A percentile compares a stretch with the other conserved stretches of the same genome.
phyloP scores from a whole-genome alignment of 1,139 yeast genomes.

The Saccharomycopsis crataegensis region DNA sequence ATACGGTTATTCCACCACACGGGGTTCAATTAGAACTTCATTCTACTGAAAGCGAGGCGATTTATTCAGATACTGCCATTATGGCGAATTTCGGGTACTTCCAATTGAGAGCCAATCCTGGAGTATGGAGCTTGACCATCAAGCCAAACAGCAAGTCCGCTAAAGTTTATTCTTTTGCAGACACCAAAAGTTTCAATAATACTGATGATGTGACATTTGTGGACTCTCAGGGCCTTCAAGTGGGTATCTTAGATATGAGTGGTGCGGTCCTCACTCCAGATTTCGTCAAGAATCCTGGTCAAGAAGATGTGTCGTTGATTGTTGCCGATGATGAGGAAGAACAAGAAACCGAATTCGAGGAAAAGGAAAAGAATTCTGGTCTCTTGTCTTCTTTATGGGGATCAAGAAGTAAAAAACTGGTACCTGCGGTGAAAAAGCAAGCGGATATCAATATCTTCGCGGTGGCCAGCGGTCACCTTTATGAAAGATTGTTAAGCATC shows the following conservation, averaged over 20 bases:
- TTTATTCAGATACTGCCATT: slow-evolving; percentile 48
- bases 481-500: slow-evolving; percentile 64
- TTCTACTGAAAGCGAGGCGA: not conserved
- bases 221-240: slow-evolving; percentile 5
- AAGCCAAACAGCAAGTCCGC: slow-evolving; percentile 35
- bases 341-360: slow-evolving; percentile 14
- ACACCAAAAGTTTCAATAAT: slow-evolving; percentile 25
- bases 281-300: slow-evolving; percentile 37
- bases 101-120: slow-evolving; percentile 66
- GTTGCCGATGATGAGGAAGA: slow-evolving; percentile 18
- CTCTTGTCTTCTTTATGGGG: slow-evolving; percentile 8
- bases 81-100: slow-evolving; percentile 74
- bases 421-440: slow-evolving; percentile 23
- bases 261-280: slow-evolving; percentile 44
- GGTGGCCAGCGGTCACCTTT: slow-evolving; percentile 71
- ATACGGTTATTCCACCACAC: slow-evolving; percentile 23
- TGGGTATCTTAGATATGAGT: slow-evolving; percentile 34
- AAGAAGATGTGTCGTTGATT: slow-evolving; percentile 33
- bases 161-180: slow-evolving; percentile 37
- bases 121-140: slow-evolving; percentile 47
- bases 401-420: not conserved
- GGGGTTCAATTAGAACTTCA: slow-evolving; percentile 18
- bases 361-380: not conserved
- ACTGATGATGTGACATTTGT: slow-evolving; percentile 4
- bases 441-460: slow-evolving; percentile 78